Evolutionary conservation across 2,329 filamentous ascomycete genomes (phyloP).

Genomic region (Nemania sp.): DNA sequence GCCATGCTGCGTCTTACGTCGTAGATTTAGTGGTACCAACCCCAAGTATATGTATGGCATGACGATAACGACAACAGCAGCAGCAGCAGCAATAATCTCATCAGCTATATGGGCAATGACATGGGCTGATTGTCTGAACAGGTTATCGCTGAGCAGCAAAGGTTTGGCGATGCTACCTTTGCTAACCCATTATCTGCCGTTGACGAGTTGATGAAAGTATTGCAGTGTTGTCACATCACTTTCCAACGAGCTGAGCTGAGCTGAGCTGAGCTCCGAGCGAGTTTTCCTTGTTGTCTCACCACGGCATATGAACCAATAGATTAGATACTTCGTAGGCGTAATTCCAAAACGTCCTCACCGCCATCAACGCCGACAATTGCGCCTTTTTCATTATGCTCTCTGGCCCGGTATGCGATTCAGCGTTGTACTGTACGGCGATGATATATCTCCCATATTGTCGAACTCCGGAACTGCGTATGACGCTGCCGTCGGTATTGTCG

Average conservation of each 20-base stretch:
- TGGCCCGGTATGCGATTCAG: too few species aligned
- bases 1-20: not conserved
- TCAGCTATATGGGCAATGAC: not conserved
- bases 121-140: not conserved
- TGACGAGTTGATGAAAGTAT: not conserved
- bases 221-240: not conserved
- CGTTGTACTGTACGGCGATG: not conserved
- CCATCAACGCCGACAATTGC: not conserved
- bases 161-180: not conserved
- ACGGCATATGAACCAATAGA: not conserved
- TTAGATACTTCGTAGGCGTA: too few species aligned
- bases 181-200: not conserved
- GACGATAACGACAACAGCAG: not conserved
- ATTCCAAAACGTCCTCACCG: conserved; percentile 2
- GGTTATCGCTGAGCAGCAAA: conserved; percentile 4
- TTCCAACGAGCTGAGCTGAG: not conserved
- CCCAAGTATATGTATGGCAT: not conserved
- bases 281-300: not conserved
- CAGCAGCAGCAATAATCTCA: too few species aligned
- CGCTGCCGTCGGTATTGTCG: too few species aligned
- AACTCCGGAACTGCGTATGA: too few species aligned
- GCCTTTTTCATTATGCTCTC: not conserved
- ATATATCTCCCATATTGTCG: not conserved
- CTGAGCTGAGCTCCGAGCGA: not conserved
- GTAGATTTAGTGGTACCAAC: not conserved